Conservation (phyloP, 1,284 basidiomycete genomes). For the Melampsora americana region DNA sequence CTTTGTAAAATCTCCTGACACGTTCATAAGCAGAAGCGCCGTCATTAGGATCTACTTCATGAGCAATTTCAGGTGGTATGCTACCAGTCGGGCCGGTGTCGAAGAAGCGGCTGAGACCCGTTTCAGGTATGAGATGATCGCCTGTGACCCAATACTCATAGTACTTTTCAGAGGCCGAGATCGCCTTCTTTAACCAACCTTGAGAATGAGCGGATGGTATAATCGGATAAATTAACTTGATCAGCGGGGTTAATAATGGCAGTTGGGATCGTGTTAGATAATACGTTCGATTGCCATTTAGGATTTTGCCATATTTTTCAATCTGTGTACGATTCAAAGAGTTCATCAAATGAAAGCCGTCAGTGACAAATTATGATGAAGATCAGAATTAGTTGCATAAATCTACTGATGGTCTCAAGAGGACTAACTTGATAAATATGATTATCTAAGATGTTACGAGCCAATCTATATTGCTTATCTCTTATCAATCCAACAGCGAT, state of each 20-base stretch:
- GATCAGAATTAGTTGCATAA: background rate
- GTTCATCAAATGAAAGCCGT: background rate
- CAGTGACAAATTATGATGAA: background rate
- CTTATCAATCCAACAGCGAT: constrained; percentile 27
- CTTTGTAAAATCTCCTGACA: constrained; percentile 12
- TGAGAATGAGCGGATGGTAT: background rate
- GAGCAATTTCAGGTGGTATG: constrained; percentile 21
- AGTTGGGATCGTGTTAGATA: constrained; percentile 29
- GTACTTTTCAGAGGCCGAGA: constrained; percentile 23
- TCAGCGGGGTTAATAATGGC: constrained; percentile 19
- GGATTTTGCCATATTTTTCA: constrained; percentile 30
- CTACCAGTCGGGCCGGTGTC: constrained; percentile 26
- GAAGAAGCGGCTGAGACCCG: constrained; percentile 32
- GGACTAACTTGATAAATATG: constrained; percentile 30
- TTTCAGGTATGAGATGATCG: background rate
- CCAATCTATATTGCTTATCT: constrained; percentile 27
- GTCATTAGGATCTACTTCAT: constrained; percentile 14
- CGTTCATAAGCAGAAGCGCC: constrained; percentile 17
- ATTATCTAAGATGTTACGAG: constrained; percentile 35
- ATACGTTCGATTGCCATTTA: constrained; percentile 31
- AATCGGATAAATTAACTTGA: constrained; percentile 24
- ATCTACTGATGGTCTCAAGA: background rate
- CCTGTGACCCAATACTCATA: constrained; percentile 23
- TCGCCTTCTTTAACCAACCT: constrained; percentile 9
- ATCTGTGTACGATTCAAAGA: background rate